A percentile compares a stretch with the other conserved stretches of the same genome.
These are phyloP conservation scores for Paramecium tetraurelia DNA, from an alignment of 73 alveolate species.

Conservation along the genomic window DNA sequence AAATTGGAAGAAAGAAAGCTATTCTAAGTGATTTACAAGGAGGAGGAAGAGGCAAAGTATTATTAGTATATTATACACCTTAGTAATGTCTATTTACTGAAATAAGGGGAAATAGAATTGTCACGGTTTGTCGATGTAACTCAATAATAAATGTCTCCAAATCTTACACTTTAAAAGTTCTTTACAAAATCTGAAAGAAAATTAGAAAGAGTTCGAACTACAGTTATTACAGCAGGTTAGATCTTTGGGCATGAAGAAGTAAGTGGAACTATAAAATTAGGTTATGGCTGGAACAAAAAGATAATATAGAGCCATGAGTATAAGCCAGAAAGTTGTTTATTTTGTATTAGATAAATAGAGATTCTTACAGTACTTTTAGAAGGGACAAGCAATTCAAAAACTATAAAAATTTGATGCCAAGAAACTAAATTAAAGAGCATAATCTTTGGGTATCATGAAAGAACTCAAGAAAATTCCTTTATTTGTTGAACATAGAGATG, in stretches of 20 bases:
- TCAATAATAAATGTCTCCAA: neutral
- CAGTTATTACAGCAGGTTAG: neutral
- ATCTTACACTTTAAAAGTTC: neutral
- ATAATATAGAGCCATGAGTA: neutral
- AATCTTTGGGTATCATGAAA: neutral
- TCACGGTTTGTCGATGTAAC: neutral
- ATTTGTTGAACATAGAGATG: neutral
- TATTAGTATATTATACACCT: neutral
- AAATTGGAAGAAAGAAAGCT: neutral
- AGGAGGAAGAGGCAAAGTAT: slow-evolving; percentile 18
- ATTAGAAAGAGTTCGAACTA: slow-evolving; percentile 20
- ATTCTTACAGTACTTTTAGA: neutral
- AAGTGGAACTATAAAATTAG: neutral
- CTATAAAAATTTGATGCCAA: neutral
- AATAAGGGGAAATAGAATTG: slow-evolving; percentile 46
- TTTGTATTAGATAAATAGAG: slow-evolving; percentile 36
- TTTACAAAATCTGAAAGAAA: neutral
- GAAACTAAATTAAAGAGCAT: neutral
- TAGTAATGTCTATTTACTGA: neutral
- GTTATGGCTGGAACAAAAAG: slow-evolving; percentile 3
- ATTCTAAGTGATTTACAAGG: neutral
- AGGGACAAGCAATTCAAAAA: neutral
- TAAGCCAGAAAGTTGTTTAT: neutral
- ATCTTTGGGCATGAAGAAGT: slow-evolving; percentile 49
- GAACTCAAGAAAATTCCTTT: neutral